A percentile compares a stretch with the other conserved stretches of the same genome.
Conservation (phyloP, 805 yeast species). For the Torulaspora maleeae region DNA sequence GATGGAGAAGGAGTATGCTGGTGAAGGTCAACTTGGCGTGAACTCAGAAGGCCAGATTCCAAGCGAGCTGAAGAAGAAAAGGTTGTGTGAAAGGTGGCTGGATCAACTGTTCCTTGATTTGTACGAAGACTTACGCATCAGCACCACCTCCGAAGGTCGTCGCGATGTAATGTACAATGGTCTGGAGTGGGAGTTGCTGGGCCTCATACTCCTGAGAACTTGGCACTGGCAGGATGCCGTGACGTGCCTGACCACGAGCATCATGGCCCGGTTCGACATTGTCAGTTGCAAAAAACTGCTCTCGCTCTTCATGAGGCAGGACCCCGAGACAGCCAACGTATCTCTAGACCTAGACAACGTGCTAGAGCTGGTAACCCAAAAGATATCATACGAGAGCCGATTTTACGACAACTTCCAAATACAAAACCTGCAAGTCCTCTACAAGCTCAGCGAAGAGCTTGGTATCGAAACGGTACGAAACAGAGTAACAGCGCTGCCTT, state of each 20-base stretch:
- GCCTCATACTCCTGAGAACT: constrained; percentile 48
- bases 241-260: constrained; percentile 51
- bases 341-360: constrained; percentile 37
- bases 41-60: constrained; percentile 17
- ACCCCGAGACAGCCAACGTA: constrained; percentile 11
- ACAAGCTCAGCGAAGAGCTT: constrained; percentile 32
- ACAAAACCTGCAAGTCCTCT: constrained; percentile 42
- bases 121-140: constrained; percentile 35
- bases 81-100: constrained; percentile 35
- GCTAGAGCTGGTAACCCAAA: constrained; percentile 42
- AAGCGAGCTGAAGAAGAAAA: constrained; percentile 22
- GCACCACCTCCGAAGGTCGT: constrained; percentile 28
- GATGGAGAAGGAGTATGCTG: constrained; percentile 65
- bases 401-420: constrained; percentile 57
- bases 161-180: constrained; percentile 49
- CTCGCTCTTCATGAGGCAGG: constrained; percentile 34
- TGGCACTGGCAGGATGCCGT: constrained; percentile 46
- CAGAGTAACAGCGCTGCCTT: constrained; percentile 21
- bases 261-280: constrained; percentile 56
- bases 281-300: constrained; percentile 52
- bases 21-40: constrained; percentile 4
- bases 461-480: constrained; percentile 24
- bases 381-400: constrained; percentile 58
- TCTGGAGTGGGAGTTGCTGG: constrained; percentile 70
- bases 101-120: constrained; percentile 34